Conservation (phyloP, 345 rosid species). For the Eucalyptus polyanthemos region DNA sequence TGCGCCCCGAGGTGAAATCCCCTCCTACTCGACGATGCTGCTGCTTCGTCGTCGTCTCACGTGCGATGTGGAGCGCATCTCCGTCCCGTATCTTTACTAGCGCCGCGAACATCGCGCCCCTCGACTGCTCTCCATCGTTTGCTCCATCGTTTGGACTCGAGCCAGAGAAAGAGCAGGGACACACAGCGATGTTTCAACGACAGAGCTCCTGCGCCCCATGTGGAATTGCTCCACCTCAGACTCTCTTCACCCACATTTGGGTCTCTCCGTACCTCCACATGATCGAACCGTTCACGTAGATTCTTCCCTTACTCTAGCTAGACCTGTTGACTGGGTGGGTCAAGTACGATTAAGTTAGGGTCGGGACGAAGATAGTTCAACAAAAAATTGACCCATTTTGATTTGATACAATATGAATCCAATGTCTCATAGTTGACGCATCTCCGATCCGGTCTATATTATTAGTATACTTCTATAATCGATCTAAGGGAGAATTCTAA, state of each 20-base stretch:
- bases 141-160: background rate
- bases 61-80: background rate
- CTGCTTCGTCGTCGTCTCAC: background rate
- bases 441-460: fast-evolving
- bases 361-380: too few species aligned
- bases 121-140: background rate
- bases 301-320: background rate
- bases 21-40: background rate
- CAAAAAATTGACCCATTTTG: too few species aligned
- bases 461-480: too few species aligned
- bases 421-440: too few species aligned
- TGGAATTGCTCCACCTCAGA: background rate
- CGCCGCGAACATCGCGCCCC: background rate
- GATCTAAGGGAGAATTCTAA: too few species aligned
- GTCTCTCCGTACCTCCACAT: background rate
- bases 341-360: too few species aligned
- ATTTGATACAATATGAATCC: background rate
- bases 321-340: background rate
- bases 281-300: background rate
- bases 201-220: background rate
- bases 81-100: background rate
- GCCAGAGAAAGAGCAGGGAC: background rate
- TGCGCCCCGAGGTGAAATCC: background rate
- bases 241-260: background rate
- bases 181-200: background rate